Percentiles rank a stretch among this genome's conserved stretches.
Conservation (phyloP, 805 yeast species). For the Candida lessepsii region DNA sequence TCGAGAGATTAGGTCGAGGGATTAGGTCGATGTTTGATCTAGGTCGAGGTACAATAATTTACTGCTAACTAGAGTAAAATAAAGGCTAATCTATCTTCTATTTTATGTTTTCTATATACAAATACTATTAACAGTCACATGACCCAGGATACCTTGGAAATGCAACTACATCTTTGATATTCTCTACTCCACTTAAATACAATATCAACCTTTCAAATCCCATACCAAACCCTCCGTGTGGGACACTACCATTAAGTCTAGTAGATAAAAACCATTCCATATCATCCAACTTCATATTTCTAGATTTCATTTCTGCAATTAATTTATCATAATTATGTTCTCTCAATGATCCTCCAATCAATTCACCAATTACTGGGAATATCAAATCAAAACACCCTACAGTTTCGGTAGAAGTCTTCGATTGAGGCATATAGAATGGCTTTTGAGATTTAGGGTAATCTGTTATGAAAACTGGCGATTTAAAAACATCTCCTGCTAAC, state of each 20-base stretch:
- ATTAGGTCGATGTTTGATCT: too few species aligned
- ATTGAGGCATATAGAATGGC: slow-evolving; percentile 87
- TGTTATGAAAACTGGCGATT: slow-evolving; percentile 82
- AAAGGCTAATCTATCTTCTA: too few species aligned
- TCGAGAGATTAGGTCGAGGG: too few species aligned
- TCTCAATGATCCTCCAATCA: slow-evolving; percentile 92
- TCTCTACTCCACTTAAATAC: slow-evolving; percentile 70
- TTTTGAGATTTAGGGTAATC: slow-evolving; percentile 78
- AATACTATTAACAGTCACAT: slow-evolving; percentile 28
- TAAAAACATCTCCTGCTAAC: slow-evolving; percentile 68
- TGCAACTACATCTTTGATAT: slow-evolving; percentile 82
- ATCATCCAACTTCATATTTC: slow-evolving; percentile 58
- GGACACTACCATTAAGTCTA: slow-evolving; percentile 75
- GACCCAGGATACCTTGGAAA: slow-evolving; percentile 69
- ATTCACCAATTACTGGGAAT: slow-evolving; percentile 89
- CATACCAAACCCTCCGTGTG: slow-evolving; percentile 97
- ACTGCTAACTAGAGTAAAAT: too few species aligned
- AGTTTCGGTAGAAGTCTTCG: slow-evolving; percentile 44
- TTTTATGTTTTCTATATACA: too few species aligned
- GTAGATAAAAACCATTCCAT: slow-evolving; percentile 80
- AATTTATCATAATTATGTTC: slow-evolving; percentile 61
- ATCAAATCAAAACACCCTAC: slow-evolving; percentile 90
- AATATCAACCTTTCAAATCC: slow-evolving; percentile 86
- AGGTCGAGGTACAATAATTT: too few species aligned
- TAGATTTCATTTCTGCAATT: slow-evolving; percentile 44